A percentile compares a stretch with the other conserved stretches of the same genome.
These are phyloP conservation scores for Aspergillus sp. DNA, from an alignment of 2,329 filamentous ascomycete species.

Conservation along the genomic window DNA sequence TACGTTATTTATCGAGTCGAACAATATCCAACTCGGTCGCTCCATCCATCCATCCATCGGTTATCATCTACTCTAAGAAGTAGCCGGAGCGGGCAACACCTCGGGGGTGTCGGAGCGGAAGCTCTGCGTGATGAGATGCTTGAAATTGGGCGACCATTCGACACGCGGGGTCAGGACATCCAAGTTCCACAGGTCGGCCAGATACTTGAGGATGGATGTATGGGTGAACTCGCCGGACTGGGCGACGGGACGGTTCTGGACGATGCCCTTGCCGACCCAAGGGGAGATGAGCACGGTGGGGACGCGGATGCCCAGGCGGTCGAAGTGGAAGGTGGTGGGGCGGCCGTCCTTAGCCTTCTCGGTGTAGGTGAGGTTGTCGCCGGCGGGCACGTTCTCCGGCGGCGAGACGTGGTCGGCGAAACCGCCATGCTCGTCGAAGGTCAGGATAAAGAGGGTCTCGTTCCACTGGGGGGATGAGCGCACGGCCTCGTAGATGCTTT, in stretches of 20 bases:
- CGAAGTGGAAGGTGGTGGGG: constrained; percentile 40
- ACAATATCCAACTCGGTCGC: no score
- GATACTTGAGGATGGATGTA: constrained; percentile 45
- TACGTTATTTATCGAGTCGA: no score
- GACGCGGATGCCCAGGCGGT: constrained; percentile 45
- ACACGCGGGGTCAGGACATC: constrained; percentile 40
- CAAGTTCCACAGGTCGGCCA: constrained; percentile 46
- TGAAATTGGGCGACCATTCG: constrained; percentile 40
- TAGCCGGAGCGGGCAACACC: constrained; percentile 23
- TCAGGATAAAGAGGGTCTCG: constrained; percentile 48
- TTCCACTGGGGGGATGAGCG: constrained; percentile 48
- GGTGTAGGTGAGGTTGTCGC: constrained; percentile 36
- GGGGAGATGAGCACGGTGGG: constrained; percentile 46
- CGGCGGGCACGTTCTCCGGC: constrained; percentile 39
- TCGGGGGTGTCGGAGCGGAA: constrained; percentile 28
- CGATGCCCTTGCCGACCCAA: constrained; percentile 43
- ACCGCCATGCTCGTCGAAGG: constrained; percentile 50
- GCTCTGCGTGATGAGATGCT: constrained; percentile 25
- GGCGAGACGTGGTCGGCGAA: constrained; percentile 50
- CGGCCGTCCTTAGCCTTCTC: constrained; percentile 36
- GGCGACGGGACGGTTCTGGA: constrained; percentile 42
- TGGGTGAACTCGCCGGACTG: constrained; percentile 44
- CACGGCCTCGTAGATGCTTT: constrained; percentile 47
- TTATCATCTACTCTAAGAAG: constrained; percentile 17
- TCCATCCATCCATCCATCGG: neutral